phyloP scores from a whole-genome alignment of 352 stramenopile genomes.

The Pythium diclinum region DNA sequence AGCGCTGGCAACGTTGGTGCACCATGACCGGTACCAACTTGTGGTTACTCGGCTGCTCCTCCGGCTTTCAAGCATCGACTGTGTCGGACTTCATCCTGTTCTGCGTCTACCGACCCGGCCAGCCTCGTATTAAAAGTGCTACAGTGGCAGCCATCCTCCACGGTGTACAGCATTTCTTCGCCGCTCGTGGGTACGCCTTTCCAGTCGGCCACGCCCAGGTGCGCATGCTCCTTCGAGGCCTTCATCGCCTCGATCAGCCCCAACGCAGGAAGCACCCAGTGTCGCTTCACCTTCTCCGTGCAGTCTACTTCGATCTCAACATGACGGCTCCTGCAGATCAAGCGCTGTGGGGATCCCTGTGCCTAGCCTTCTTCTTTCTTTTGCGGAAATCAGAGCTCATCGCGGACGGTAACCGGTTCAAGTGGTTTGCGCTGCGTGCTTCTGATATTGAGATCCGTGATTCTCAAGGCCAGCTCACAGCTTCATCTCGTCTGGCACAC shows the following conservation, averaged over 20 bases:
- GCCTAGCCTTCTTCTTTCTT: slow-evolving; percentile 13
- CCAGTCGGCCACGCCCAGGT: not conserved
- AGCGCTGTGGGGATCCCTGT: slow-evolving; percentile 12
- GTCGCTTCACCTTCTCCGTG: not conserved
- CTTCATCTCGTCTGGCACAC: too few species aligned
- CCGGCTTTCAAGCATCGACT: not conserved
- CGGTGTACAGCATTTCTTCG: not conserved
- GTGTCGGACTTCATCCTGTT: not conserved
- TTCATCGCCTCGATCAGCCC: not conserved
- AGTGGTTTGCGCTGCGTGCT: slow-evolving; percentile 5
- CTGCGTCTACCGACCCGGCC: not conserved
- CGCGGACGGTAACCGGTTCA: slow-evolving; percentile 2
- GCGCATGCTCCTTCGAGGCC: not conserved
- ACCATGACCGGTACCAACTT: too few species aligned
- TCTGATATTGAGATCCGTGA: not conserved
- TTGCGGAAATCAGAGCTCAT: slow-evolving; percentile 4
- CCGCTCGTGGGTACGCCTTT: not conserved
- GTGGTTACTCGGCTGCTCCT: too few species aligned
- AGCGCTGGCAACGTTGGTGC: too few species aligned
- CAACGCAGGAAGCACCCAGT: not conserved
- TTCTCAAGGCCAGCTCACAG: not conserved
- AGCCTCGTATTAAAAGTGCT: not conserved
- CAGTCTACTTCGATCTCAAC: not conserved
- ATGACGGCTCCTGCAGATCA: not conserved
- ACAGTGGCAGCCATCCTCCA: not conserved